Conservation (phyloP, 257 asterid species). For the Solanum neorickii region DNA sequence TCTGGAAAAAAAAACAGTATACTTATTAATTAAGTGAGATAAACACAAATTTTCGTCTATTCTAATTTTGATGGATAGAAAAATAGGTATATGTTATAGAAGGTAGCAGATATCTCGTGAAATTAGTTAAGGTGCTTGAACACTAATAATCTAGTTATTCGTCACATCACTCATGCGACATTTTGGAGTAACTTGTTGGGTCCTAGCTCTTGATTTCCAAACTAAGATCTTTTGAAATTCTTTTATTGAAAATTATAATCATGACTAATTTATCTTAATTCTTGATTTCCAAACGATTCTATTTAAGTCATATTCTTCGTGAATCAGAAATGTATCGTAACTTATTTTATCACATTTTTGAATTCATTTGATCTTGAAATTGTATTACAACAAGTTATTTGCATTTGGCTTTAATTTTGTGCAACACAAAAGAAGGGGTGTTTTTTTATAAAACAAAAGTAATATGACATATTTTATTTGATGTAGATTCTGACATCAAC, state of each 20-base stretch:
- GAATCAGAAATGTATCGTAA: neutral
- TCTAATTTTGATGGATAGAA: neutral
- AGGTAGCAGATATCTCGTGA: fast-evolving
- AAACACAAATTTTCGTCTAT: neutral
- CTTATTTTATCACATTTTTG: neutral
- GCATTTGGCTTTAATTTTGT: neutral
- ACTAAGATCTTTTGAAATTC: too few relatives aligned
- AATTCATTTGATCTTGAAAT: neutral
- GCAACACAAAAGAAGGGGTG: neutral
- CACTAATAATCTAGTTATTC: neutral
- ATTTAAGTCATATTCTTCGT: neutral
- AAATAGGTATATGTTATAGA: too few relatives aligned
- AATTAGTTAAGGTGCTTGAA: too few relatives aligned
- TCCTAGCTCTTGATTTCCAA: neutral
- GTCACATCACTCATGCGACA: neutral
- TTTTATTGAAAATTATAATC: too few relatives aligned
- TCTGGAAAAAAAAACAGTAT: too few relatives aligned
- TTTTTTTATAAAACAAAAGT: too few relatives aligned
- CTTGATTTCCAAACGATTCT: neutral
- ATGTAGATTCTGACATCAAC: too few relatives aligned
- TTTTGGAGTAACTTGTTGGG: neutral
- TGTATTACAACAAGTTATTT: neutral
- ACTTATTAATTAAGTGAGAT: neutral
- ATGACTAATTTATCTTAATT: neutral
- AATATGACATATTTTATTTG: too few relatives aligned